These are phyloP conservation scores for Exophiala dermatitidis DNA, from an alignment of 2,329 filamentous ascomycete species.

Conservation along the genomic window DNA sequence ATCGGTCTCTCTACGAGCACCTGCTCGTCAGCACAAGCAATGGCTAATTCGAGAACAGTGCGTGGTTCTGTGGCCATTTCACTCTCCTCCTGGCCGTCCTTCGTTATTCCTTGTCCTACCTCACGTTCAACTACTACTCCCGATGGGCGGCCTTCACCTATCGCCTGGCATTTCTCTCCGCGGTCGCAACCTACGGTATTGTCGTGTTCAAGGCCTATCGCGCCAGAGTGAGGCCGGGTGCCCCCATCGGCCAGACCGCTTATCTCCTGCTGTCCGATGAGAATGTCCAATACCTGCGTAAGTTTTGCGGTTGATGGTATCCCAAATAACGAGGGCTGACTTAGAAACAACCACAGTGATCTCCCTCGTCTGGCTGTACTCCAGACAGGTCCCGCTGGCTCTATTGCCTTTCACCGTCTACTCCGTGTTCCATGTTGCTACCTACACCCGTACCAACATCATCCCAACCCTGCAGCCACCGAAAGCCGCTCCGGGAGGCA, in stretches of 20 bases:
- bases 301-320: slow-evolving; percentile 33
- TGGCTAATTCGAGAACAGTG: slow-evolving; percentile 75
- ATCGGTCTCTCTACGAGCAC: slow-evolving; percentile 9
- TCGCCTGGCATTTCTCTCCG: slow-evolving; percentile 81
- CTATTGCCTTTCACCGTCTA: slow-evolving; percentile 93
- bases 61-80: slow-evolving; percentile 55
- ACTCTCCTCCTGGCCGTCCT: slow-evolving; percentile 74
- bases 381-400: slow-evolving; percentile 80
- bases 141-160: slow-evolving; percentile 75
- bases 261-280: slow-evolving; percentile 72
- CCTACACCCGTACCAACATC: slow-evolving; percentile 88
- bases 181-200: slow-evolving; percentile 89
- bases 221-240: slow-evolving; percentile 59
- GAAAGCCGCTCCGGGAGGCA: slow-evolving; percentile 45
- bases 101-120: slow-evolving; percentile 77
- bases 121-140: slow-evolving; percentile 80
- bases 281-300: slow-evolving; percentile 96
- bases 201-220: slow-evolving; percentile 97
- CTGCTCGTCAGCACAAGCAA: slow-evolving; percentile 36
- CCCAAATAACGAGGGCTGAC: slow-evolving; percentile 6
- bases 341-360: slow-evolving; percentile 53
- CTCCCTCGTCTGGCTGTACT: slow-evolving; percentile 91
- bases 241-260: slow-evolving; percentile 37
- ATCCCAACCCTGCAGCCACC: slow-evolving; percentile 77
- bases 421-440: slow-evolving; percentile 96